Base-by-base conservation (phyloP, 2,329 filamentous ascomycete species). In the Neophaeococcomyces aloes region DNA sequence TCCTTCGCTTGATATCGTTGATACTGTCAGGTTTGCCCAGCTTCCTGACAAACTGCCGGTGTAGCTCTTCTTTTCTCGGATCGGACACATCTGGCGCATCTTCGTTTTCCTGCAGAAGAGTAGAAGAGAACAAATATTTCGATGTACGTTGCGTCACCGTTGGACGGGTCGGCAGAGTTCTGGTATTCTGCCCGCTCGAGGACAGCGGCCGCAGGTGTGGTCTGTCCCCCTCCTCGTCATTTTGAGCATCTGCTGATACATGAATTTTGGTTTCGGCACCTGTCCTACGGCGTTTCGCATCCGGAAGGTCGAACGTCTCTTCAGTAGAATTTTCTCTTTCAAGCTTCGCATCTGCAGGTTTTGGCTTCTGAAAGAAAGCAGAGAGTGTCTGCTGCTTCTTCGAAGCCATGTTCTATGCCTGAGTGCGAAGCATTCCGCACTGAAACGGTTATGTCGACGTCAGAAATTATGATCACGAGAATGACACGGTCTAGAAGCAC, bases 1-100 rank as follows among this genome's bases (percentile, higher is more conserved):
- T 76, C 11, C 75, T 70, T 47, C 80, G 70, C 56, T 77, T 78
- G 42, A 83, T 74, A 48, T 78, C 74, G 19, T 76, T 71, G 52
- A 94, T 70, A 58, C 86, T 89, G 58, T 94, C 87, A 1, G 87
- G 81, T 33, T 83, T 78, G 1, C 89, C 88, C 2, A 98, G 75
- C 61, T 89, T 94, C 69, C 84, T 85, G 25, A 96, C 82, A 57
- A 96, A 98, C 55, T 79, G 83, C 48, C 75, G 71, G 59, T 95
- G 91, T 18, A 95, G 66, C 38, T 78, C 78, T 46, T 83, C 76
- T 57, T 82, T 87, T 1, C 68, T 68, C 2, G 66, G 65, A 42
- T 75, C 75, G 5, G 72, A 69, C 11, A 76, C 71, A 1, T 62
- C 61, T 3, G 67, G 63, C 2, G 47, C 44, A 3, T 53, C 39